These are phyloP conservation scores for Lactarius evosmus DNA, from an alignment of 768 basidiomycete species.

Conservation along the genomic window DNA sequence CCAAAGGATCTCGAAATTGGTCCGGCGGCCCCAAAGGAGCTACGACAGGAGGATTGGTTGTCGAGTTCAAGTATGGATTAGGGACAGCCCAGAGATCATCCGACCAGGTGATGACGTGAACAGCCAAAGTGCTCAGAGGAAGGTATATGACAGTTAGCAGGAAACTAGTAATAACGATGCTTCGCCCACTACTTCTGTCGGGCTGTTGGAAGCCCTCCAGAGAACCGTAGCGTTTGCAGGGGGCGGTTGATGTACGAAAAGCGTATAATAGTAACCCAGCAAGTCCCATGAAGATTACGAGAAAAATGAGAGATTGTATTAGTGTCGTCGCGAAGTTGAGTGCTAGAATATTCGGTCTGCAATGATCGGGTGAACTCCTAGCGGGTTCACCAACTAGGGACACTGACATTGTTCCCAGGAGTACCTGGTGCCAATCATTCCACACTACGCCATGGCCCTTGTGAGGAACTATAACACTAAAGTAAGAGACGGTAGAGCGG, in stretches of 20 bases:
- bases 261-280: slow-evolving; percentile 53
- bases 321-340: slow-evolving; percentile 67
- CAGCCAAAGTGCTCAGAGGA: slow-evolving; percentile 71
- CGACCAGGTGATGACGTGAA: slow-evolving; percentile 76
- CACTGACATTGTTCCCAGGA: slow-evolving; percentile 66
- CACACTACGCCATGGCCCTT: slow-evolving; percentile 37
- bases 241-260: slow-evolving; percentile 50
- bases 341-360: slow-evolving; percentile 69
- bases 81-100: slow-evolving; percentile 70
- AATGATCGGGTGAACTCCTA: slow-evolving; percentile 15
- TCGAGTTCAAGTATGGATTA: slow-evolving; percentile 64
- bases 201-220: slow-evolving; percentile 55
- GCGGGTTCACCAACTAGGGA: neutral
- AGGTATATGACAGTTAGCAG: slow-evolving; percentile 67
- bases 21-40: slow-evolving; percentile 53
- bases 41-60: slow-evolving; percentile 46
- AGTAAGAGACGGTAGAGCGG: neutral
- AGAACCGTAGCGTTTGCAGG: slow-evolving; percentile 47
- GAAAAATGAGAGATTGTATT: slow-evolving; percentile 55
- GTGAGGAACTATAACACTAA: slow-evolving; percentile 41
- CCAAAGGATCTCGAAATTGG: slow-evolving; percentile 57
- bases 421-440: slow-evolving; percentile 53
- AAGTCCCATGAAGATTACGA: slow-evolving; percentile 56
- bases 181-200: slow-evolving; percentile 45
- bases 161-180: slow-evolving; percentile 60